Evolutionary conservation across 2,329 filamentous ascomycete species (phyloP).

Genomic region (Capronia americana): DNA sequence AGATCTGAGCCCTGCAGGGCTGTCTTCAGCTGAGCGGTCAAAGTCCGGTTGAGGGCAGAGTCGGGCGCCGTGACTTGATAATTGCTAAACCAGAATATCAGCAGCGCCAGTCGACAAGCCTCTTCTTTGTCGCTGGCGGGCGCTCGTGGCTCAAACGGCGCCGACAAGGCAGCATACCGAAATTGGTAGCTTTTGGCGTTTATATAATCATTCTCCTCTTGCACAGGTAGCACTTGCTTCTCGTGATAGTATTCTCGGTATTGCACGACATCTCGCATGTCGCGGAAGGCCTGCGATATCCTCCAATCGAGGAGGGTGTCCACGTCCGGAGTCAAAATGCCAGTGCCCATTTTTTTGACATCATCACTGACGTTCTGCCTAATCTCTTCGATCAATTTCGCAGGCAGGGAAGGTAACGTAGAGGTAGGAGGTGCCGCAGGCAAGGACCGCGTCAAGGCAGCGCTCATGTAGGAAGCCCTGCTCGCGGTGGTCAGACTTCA

Average conservation of each 20-base stretch:
- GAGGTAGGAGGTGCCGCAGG: conserved; percentile 28
- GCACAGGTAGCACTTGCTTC: conserved; percentile 20
- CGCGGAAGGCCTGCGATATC: conserved; percentile 27
- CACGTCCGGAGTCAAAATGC: conserved; percentile 21
- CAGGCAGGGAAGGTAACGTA: conserved; percentile 15
- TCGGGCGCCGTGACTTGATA: conserved; percentile 25
- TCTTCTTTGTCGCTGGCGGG: conserved; percentile 30
- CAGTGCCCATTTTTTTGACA: conserved; percentile 23
- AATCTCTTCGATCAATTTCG: conserved; percentile 25
- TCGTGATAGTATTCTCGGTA: conserved; percentile 32
- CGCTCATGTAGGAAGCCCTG: conserved; percentile 30
- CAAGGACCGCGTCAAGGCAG: conserved; percentile 24
- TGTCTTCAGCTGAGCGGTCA: conserved; percentile 28
- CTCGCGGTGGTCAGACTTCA: conserved; percentile 5
- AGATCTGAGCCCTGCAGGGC: conserved; percentile 23
- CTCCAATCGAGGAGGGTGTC: conserved; percentile 27
- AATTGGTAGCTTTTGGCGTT: conserved; percentile 32
- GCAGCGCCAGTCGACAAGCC: conserved; percentile 22
- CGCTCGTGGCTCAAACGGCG: conserved; percentile 25
- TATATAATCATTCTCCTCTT: conserved; percentile 26
- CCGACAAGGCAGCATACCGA: conserved; percentile 25
- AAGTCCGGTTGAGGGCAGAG: conserved; percentile 24
- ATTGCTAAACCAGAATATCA: conserved; percentile 33
- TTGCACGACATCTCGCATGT: conserved; percentile 28
- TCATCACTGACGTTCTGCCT: conserved; percentile 22